These are phyloP conservation scores for Colletotrichum paranaense DNA, from an alignment of 2,329 filamentous ascomycete genomes.

Conservation along the genomic window DNA sequence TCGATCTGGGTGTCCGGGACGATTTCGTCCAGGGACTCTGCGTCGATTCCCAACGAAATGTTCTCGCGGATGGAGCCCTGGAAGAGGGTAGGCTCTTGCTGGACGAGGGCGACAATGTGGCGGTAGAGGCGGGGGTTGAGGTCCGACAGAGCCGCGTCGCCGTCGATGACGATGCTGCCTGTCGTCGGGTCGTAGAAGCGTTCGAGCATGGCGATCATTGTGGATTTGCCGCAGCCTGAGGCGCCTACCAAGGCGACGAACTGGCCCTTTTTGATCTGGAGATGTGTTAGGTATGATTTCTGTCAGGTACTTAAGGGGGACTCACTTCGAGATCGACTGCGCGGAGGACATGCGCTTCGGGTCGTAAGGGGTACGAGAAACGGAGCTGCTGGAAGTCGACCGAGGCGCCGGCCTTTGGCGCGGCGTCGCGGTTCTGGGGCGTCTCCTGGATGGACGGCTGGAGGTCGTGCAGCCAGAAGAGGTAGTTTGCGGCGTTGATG, in stretches of 20 bases:
- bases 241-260: constrained; percentile 67
- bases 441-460: constrained; percentile 55
- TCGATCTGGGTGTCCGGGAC: constrained; percentile 51
- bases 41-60: constrained; percentile 51
- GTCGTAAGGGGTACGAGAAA: constrained; percentile 70
- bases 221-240: constrained; percentile 70
- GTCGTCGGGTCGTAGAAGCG: constrained; percentile 56
- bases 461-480: constrained; percentile 58
- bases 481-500: constrained; percentile 60
- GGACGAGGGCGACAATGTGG: constrained; percentile 63
- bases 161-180: constrained; percentile 60
- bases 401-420: constrained; percentile 47
- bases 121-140: constrained; percentile 63
- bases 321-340: constrained; percentile 53
- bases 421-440: constrained; percentile 49
- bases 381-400: constrained; percentile 66
- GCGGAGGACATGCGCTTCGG: constrained; percentile 52
- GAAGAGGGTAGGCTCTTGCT: constrained; percentile 67
- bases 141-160: constrained; percentile 48
- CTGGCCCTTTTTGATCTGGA: constrained; percentile 55
- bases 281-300: neutral
- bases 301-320: too few relatives aligned
- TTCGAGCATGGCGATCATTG: constrained; percentile 65
- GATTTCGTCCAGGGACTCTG: constrained; percentile 15
- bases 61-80: constrained; percentile 59